Percentiles rank a stretch among this genome's conserved stretches.
phyloP scores from a whole-genome alignment of 2,329 filamentous ascomycete genomes.

The Colletotrichum simmondsii region DNA sequence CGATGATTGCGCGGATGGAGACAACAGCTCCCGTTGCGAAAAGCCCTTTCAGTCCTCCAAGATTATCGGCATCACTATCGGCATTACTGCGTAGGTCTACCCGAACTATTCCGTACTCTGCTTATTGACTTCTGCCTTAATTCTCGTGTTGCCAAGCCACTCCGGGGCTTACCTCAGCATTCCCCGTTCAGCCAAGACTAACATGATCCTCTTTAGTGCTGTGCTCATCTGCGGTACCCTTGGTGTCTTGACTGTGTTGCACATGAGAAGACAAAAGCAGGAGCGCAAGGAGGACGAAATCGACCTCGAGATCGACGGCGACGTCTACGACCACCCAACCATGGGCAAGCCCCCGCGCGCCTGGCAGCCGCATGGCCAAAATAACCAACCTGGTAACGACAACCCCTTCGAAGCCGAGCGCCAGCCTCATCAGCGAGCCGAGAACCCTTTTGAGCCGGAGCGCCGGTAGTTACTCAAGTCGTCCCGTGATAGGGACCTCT shows the following conservation, averaged over 20 bases:
- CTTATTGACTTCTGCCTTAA: too few species aligned
- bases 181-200: not conserved
- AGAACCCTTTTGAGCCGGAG: constrained; percentile 28
- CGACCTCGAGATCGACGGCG: constrained; percentile 26
- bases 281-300: constrained; percentile 26
- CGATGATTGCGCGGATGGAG: constrained; percentile 15
- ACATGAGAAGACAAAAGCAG: constrained; percentile 16
- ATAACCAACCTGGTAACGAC: not conserved
- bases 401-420: constrained; percentile 25
- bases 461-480: constrained; percentile 9
- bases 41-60: constrained; percentile 25
- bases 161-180: not conserved
- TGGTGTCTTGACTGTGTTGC: constrained; percentile 13
- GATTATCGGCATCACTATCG: constrained; percentile 24
- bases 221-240: constrained; percentile 16
- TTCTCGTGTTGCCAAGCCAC: too few species aligned
- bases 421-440: constrained; percentile 10
- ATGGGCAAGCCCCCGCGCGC: constrained; percentile 30
- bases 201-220: not conserved
- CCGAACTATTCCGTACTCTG: not conserved
- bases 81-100: constrained; percentile 22
- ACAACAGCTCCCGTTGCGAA: constrained; percentile 22
- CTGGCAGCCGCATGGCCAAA: constrained; percentile 27
- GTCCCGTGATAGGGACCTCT: not conserved
- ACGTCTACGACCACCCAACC: constrained; percentile 28